These are phyloP conservation scores for Cubamyces sp. DNA, from an alignment of 768 basidiomycete genomes.

Conservation along the genomic window DNA sequence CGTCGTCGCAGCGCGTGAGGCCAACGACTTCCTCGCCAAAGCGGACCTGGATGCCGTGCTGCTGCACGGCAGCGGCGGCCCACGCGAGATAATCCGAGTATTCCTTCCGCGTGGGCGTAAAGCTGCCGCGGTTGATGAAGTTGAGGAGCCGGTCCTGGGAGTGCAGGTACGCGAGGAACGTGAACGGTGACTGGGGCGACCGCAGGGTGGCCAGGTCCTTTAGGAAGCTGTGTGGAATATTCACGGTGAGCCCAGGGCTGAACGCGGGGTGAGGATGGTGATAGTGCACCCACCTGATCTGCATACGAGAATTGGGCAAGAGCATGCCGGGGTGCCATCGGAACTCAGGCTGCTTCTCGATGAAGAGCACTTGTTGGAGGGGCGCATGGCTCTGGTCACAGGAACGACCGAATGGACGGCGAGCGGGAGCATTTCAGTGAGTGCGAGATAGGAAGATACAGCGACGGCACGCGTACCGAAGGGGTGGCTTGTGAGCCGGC, in stretches of 20 bases:
- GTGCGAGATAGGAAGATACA: constrained; percentile 7
- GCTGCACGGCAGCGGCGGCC: constrained; percentile 50
- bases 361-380: constrained; percentile 45
- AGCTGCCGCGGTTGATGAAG: constrained; percentile 58
- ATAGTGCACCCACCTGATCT: constrained; percentile 46
- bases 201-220: constrained; percentile 59
- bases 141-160: constrained; percentile 50
- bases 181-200: constrained; percentile 52
- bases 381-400: constrained; percentile 21
- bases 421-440: neutral
- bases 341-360: constrained; percentile 52
- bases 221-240: constrained; percentile 42
- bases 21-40: constrained; percentile 53
- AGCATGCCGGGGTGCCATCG: constrained; percentile 63
- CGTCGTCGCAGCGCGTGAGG: constrained; percentile 38
- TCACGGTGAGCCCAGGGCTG: constrained; percentile 7
- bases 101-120: constrained; percentile 55
- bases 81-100: constrained; percentile 58
- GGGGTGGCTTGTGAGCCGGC: constrained; percentile 19
- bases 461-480: constrained; percentile 10
- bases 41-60: constrained; percentile 45
- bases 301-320: constrained; percentile 54
- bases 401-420: neutral
- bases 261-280: neutral
- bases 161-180: constrained; percentile 58